These are phyloP conservation scores for Arctium minus DNA, from an alignment of 129 eudicot species.

Conservation along the genomic window DNA sequence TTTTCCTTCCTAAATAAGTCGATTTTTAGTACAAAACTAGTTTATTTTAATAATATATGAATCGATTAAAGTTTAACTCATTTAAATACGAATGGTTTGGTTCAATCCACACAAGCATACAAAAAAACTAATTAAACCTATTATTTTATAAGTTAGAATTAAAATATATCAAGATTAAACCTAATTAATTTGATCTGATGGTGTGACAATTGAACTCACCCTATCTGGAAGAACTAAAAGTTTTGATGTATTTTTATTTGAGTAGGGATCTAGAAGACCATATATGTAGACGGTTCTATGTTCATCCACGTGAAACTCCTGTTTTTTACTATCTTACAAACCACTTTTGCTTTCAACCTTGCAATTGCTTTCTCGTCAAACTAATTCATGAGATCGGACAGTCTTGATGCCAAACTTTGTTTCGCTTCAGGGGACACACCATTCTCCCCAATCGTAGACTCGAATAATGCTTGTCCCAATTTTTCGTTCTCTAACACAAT, in stretches of 20 bases:
- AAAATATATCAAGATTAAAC: background rate
- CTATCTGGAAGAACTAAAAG: background rate
- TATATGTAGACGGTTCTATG: background rate
- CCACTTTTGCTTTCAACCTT: background rate
- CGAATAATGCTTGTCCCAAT: constrained; percentile 61
- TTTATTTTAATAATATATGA: background rate
- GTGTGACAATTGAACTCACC: too few relatives aligned
- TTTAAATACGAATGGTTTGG: background rate
- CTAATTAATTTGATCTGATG: too few relatives aligned
- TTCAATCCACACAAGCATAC: background rate
- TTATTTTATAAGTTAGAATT: background rate
- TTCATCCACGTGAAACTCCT: background rate
- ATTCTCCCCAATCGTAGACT: constrained; percentile 72
- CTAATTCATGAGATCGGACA: constrained; percentile 46
- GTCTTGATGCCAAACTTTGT: constrained; percentile 63
- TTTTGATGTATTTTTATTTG: background rate
- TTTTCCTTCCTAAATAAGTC: too few relatives aligned
- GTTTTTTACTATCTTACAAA: background rate
- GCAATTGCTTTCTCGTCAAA: constrained; percentile 12
- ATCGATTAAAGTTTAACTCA: background rate
- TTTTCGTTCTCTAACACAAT: constrained; percentile 54
- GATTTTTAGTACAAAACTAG: background rate
- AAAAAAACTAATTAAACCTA: too few relatives aligned
- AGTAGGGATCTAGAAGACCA: background rate
- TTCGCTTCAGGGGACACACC: constrained; percentile 88